These are phyloP conservation scores for Cladophialophora psammophila DNA, from an alignment of 2,329 filamentous ascomycete species.

Conservation along the genomic window DNA sequence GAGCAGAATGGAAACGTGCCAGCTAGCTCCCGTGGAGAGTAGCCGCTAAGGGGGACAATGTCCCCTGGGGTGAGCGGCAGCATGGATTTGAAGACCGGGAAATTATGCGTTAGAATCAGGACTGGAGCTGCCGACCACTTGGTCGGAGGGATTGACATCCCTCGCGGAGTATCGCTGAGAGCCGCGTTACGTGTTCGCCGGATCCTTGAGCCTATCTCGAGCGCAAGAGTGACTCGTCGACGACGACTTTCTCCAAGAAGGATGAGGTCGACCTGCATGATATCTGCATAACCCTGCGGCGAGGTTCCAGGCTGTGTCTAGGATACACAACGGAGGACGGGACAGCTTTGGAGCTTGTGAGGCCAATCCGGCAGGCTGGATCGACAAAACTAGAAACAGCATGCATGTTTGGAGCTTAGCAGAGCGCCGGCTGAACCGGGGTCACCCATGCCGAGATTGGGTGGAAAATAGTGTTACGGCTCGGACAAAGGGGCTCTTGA, in stretches of 20 bases:
- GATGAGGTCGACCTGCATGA: slow-evolving; percentile 24
- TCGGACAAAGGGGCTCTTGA: slow-evolving; percentile 2
- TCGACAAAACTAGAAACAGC: slow-evolving; percentile 17
- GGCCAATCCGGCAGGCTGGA: slow-evolving; percentile 10
- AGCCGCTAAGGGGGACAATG: slow-evolving; percentile 18
- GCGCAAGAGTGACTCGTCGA: background rate
- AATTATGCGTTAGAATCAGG: slow-evolving; percentile 30
- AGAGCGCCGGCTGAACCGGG: slow-evolving; percentile 11
- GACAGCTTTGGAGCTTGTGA: slow-evolving; percentile 9
- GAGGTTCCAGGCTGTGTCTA: slow-evolving; percentile 5
- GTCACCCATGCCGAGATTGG: slow-evolving; percentile 24
- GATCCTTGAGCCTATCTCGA: slow-evolving; percentile 23
- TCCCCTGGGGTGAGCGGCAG: slow-evolving; percentile 6
- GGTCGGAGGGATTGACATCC: slow-evolving; percentile 4
- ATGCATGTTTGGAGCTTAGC: slow-evolving; percentile 13
- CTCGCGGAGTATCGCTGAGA: slow-evolving; percentile 2
- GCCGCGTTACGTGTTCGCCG: slow-evolving; percentile 27
- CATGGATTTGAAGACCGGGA: slow-evolving; percentile 22
- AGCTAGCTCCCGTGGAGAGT: slow-evolving; percentile 31
- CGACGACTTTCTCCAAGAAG: slow-evolving; percentile 11
- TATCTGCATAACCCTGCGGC: background rate
- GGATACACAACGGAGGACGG: slow-evolving; percentile 19
- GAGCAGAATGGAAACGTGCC: slow-evolving; percentile 34
- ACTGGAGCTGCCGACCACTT: slow-evolving; percentile 13
- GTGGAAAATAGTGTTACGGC: slow-evolving; percentile 6